A percentile compares a stretch with the other conserved stretches of the same genome.
Conservation (phyloP, 1,139 yeast genomes). For the Ogataea hybrid region DNA sequence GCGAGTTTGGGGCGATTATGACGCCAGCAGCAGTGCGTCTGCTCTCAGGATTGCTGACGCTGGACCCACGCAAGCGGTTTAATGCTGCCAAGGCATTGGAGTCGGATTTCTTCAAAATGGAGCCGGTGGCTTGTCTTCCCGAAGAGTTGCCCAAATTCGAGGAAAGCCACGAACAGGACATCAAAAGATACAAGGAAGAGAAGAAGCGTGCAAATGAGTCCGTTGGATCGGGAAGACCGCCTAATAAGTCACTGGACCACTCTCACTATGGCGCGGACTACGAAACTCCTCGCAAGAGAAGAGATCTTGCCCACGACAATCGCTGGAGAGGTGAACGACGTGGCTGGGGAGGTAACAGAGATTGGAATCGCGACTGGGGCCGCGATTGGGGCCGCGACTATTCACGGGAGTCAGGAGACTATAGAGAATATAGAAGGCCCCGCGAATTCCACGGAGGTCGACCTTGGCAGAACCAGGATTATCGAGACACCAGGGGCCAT, state of each 20-base stretch:
- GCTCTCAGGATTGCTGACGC: slow-evolving; percentile 50
- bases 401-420: slow-evolving; percentile 1
- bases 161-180: slow-evolving; percentile 88
- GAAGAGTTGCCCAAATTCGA: slow-evolving; percentile 66
- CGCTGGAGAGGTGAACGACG: slow-evolving; percentile 5
- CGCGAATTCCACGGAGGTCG: no score
- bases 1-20: slow-evolving; percentile 37
- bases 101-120: slow-evolving; percentile 63
- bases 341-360: slow-evolving; percentile 2
- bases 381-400: slow-evolving; percentile 1
- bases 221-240: slow-evolving; percentile 6
- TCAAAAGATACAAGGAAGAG: slow-evolving; percentile 56
- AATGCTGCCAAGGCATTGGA: slow-evolving; percentile 78
- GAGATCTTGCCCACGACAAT: slow-evolving; percentile 6
- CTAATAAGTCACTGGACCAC: slow-evolving; percentile 22
- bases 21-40: slow-evolving; percentile 38
- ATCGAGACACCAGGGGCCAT: background rate
- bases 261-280: slow-evolving; percentile 22
- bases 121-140: slow-evolving; percentile 61
- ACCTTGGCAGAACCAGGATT: background rate
- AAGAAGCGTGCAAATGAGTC: slow-evolving; percentile 16
- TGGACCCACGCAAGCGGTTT: slow-evolving; percentile 69
- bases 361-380: slow-evolving; percentile 2
- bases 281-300: slow-evolving; percentile 8
- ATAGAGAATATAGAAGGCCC: background rate